Evolutionary conservation across 352 stramenopile genomes (phyloP).

Genomic region (Pythium rhizo-oryzae): DNA sequence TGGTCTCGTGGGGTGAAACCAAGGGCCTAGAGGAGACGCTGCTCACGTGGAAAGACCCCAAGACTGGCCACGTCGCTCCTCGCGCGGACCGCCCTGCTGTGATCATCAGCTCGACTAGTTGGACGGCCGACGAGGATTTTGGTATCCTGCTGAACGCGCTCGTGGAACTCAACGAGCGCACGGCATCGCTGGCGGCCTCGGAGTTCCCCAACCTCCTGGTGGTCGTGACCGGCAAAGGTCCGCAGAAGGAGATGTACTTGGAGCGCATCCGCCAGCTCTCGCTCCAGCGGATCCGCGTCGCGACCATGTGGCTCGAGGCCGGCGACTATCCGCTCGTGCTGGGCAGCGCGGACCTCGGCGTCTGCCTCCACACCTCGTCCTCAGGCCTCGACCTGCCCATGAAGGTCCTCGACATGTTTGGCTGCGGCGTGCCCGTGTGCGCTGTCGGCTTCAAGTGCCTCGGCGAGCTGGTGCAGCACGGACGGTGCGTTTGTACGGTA

Average conservation of each 20-base stretch:
- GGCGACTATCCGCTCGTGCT: slow-evolving; percentile 96
- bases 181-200: slow-evolving; percentile 33
- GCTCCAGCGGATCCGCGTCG: slow-evolving; percentile 82
- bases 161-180: slow-evolving; percentile 64
- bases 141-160: slow-evolving; percentile 95
- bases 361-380: slow-evolving; percentile 99
- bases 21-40: slow-evolving; percentile 52
- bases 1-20: slow-evolving; percentile 20
- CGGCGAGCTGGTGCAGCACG: slow-evolving; percentile 96
- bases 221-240: slow-evolving; percentile 98
- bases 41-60: slow-evolving; percentile 48
- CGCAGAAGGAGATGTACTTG: slow-evolving; percentile 92
- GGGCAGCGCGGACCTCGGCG: slow-evolving; percentile 95
- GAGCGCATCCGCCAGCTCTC: slow-evolving; percentile 69
- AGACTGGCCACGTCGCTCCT: slow-evolving; percentile 31
- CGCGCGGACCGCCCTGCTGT: slow-evolving; percentile 67
- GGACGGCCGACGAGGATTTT: slow-evolving; percentile 99
- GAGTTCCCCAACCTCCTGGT: slow-evolving; percentile 89
- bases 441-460: slow-evolving; percentile 96
- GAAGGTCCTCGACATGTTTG: slow-evolving; percentile 99
- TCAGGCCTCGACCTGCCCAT: slow-evolving; percentile 99
- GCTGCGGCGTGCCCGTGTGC: slow-evolving; percentile 96
- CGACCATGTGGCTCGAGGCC: slow-evolving; percentile 97
- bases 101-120: slow-evolving; percentile 96
- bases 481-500: slow-evolving; percentile 14